Conservation (phyloP, 75 land plant genomes). For the Picea sitchensis region DNA sequence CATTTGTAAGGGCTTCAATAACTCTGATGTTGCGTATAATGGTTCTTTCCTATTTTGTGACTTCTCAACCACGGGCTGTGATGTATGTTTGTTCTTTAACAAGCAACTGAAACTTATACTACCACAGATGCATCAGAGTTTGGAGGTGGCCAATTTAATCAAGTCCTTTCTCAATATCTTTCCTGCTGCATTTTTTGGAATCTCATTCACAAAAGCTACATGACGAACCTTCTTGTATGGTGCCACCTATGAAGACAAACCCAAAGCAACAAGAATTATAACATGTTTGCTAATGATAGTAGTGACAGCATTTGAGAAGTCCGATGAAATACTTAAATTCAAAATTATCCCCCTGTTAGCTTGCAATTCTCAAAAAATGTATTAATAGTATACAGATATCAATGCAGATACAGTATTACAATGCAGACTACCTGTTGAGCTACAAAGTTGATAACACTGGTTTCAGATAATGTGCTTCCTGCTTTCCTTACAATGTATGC, state of each 20-base stretch:
- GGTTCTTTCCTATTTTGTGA: not conserved
- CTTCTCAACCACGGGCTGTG: too few species aligned
- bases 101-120: not conserved
- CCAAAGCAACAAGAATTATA: not conserved
- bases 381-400: too few species aligned
- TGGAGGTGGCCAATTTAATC: slow-evolving; percentile 35
- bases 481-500: too few species aligned
- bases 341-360: not conserved
- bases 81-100: not conserved
- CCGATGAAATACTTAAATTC: not conserved
- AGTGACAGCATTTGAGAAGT: not conserved
- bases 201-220: slow-evolving; percentile 42
- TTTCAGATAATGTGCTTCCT: too few species aligned
- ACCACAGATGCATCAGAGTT: slow-evolving; percentile 4
- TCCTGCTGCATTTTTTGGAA: slow-evolving; percentile 68
- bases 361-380: not conserved
- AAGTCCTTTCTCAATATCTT: slow-evolving; percentile 81
- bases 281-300: too few species aligned
- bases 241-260: slow-evolving; percentile 16
- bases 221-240: slow-evolving; percentile 47
- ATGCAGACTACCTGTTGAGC: too few species aligned
- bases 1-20: too few species aligned
- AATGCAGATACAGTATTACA: too few species aligned
- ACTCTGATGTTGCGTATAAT: too few species aligned
- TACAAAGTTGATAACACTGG: too few species aligned